A percentile compares a stretch with the other conserved stretches of the same genome.
Conservation (phyloP, 345 rosid genomes). For the Rhodamnia argentea region DNA sequence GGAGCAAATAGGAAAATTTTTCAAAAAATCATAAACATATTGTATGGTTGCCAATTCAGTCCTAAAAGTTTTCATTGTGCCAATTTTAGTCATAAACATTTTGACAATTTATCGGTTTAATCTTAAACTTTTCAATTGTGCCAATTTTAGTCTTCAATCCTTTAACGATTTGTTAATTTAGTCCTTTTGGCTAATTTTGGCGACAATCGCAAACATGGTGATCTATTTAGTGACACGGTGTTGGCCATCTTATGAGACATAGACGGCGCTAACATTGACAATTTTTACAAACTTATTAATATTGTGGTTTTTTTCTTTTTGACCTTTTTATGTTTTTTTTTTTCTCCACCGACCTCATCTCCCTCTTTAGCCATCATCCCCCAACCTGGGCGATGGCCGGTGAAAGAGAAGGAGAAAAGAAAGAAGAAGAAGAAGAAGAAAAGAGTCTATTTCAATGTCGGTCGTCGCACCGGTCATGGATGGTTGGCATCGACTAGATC, state of each 20-base stretch:
- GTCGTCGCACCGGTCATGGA: fast-evolving
- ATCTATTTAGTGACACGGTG: not conserved
- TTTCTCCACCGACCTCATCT: not conserved
- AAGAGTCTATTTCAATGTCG: fast-evolving
- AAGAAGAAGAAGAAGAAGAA: not conserved
- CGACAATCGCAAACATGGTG: fast-evolving
- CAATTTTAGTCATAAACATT: not conserved
- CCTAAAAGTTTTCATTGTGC: fast-evolving
- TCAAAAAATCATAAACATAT: not conserved
- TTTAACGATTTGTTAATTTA: not conserved
- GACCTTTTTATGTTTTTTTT: not conserved
- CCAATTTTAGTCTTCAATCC: too few species aligned
- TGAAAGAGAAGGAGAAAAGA: not conserved
- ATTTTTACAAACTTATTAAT: not conserved
- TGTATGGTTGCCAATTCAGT: not conserved
- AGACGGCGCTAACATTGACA: not conserved
- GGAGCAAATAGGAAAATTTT: not conserved
- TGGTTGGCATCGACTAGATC: not conserved
- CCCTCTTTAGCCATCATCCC: too few species aligned
- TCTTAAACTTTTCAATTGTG: too few species aligned
- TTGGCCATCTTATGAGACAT: fast-evolving
- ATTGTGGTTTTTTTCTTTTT: not conserved
- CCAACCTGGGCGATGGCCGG: not conserved
- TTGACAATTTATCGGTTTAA: too few species aligned
- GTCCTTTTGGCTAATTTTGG: not conserved